Base-by-base conservation (phyloP, 495 filamentous ascomycete species). In the Lindgomyces ingoldianus region DNA sequence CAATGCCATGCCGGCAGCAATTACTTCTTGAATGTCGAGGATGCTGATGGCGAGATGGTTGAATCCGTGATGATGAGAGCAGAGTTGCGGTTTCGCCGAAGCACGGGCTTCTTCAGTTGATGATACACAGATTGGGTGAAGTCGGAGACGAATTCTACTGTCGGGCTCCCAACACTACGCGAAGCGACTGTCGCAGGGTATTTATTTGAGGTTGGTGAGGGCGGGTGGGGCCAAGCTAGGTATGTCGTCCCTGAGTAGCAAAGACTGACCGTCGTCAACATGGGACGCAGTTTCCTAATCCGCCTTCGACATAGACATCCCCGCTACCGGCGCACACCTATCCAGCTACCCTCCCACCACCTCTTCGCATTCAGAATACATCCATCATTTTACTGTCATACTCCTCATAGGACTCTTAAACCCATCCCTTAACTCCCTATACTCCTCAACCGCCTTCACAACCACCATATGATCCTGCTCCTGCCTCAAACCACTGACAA, bases 391-490 rank as follows among this genome's bases (percentile, higher is more conserved):
- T 26, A 59, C 11, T 12, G 55, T 60, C 60, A 49, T 59, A 10
- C 24, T 46, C 45, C 66, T 52, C 66, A 55, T 60, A 19, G 65
- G 65, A 33, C 65, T 68, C 56, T 46, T 36, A 36, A 49, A 64
- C 33, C 49, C 66, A 22, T 64, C 55, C 19, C 66, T 55, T 55
- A 69, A 52, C 58, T 68, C 65, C 25, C 42, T 68, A 26, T 68
- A 79, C 56, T 83, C 81, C 66, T 76, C 74, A 42, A 92, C 75
- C 8, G 83, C 83, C 73, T 90, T 84, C 1, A 88, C 81, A 62
- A 91, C 83, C 46, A 91, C 84, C 41, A 81, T 81, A 78, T 93
- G 90, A 75, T 91, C 89, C 74, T 91, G 83, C 73, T 89, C 82
- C 75, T 90, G 87, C 78, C 84, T 86, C 75, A 92, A 75, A 52